Evolutionary conservation across 352 stramenopile species (phyloP), one percentile per base, ranked within the genome.

Genomic region (Phytophthora syringae): DNA sequence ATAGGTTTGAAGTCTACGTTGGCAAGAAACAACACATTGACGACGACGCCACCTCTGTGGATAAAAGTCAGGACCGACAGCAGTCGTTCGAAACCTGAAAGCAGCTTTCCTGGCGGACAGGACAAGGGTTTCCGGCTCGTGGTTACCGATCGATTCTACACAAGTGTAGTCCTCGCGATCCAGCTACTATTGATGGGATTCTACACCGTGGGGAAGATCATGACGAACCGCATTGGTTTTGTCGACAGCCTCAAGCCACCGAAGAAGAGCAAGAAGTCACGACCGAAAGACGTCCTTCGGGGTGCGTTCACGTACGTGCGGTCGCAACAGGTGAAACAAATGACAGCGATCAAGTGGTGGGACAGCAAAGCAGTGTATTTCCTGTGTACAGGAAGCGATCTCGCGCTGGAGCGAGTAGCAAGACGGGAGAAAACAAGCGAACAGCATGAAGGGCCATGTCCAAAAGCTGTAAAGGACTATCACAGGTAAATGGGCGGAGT

Each of bases 11-110:
- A 27, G 48, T 59, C 2, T 60, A 60, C 22, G 47, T 30, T 13
- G 49, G 42, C 0, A 45, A 60, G 32, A 55, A 50, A 11, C 45
- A 52, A 18, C 21, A 43, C 7, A 47, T 59, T n/a, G n/a, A n/a
- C 13, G 50, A n/a, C 6, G 49, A 58, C 20, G 50, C 40, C 16
- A 20, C 27, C 18, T 22, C 43, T 2, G 37, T 60, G 7, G 50
- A 60, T 22, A 40, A 42, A 67, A 61, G 40, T 56, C 59, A 20
- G 50, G 59, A 44, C 50, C 42, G 18, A 50, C 59, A n/a, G 42
- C 42, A 28, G 50, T 61, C 28, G 51, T 62, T 5, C 32, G 42
- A 0, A 67, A 61, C 25, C 24, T 67, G 24, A 28, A 36, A 7
- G 22, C 10, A 15, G 59, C 60, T 9, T 66, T 54, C 18, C 1